A percentile compares a stretch with the other conserved stretches of the same genome.
Evolutionary conservation across 164 flowering plant species (phyloP).

Genomic region (Dillenia turbinata): DNA sequence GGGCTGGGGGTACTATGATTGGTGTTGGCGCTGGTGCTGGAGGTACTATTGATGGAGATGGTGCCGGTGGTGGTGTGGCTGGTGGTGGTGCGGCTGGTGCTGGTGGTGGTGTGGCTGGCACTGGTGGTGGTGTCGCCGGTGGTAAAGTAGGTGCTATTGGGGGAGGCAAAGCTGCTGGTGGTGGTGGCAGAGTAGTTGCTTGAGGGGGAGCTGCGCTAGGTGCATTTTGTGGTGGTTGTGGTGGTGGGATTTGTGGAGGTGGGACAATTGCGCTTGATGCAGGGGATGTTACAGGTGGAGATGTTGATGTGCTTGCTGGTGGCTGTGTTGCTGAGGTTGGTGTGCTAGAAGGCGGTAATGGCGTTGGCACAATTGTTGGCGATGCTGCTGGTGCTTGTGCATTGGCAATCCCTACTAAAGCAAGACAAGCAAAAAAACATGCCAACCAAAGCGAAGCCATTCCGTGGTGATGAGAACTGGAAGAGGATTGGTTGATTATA

Average conservation of each 20-base stretch:
- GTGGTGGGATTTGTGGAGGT: slow-evolving; percentile 8
- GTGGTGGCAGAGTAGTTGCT: slow-evolving; percentile 26
- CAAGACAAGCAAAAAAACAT: slow-evolving; percentile 11
- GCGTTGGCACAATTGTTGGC: slow-evolving; percentile 19
- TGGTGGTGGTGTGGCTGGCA: slow-evolving; percentile 16
- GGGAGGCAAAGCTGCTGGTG: slow-evolving; percentile 19
- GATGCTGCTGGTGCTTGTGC: slow-evolving; percentile 49
- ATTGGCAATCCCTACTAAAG: slow-evolving; percentile 11
- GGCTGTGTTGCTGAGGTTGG: slow-evolving; percentile 25
- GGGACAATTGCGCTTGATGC: slow-evolving; percentile 19
- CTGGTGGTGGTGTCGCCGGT: slow-evolving; percentile 19
- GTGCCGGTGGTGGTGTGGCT: slow-evolving; percentile 1
- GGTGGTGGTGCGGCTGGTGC: slow-evolving; percentile 17
- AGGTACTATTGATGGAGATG: neutral
- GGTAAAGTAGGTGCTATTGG: slow-evolving; percentile 20
- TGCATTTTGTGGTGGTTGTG: slow-evolving; percentile 9
- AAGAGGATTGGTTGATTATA: neutral
- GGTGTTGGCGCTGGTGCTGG: slow-evolving; percentile 20
- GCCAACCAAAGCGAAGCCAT: slow-evolving; percentile 21
- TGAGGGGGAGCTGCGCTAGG: slow-evolving; percentile 15
- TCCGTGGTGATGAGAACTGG: slow-evolving; percentile 3
- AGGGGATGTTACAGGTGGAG: slow-evolving; percentile 30
- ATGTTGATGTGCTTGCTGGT: slow-evolving; percentile 24
- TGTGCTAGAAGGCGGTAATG: slow-evolving; percentile 8
- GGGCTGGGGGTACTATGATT: slow-evolving; percentile 28